Evolutionary conservation across 768 basidiomycete species (phyloP), one percentile per base, ranked within the genome.

Genomic region (Tylopilus intermedius): DNA sequence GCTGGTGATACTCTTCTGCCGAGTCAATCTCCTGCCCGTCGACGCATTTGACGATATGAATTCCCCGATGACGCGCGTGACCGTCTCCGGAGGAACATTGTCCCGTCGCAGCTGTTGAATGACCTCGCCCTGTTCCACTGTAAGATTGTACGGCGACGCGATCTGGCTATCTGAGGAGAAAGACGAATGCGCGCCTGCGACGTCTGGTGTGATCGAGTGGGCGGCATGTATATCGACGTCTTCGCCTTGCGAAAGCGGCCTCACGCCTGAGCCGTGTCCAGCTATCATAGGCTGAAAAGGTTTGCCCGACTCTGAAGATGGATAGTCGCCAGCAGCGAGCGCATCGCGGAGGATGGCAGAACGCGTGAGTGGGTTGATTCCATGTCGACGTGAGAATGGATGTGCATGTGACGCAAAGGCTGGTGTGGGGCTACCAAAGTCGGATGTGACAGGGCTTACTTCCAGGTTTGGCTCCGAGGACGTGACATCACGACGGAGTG

Each of bases 281-380:
- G 58, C 54, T 30, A n/a, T 35, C 26, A 22, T 38, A 2, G 56
- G 55, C 29, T 22, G 53, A 2, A 41, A 5, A 10, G 53, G 47
- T 42, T 27, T 43, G 11, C 46, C 26, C 5, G 21, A 15, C 3
- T 39, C 22, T 15, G 47, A 14, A 13, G 41, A 26, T 14, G 45
- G 0, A 2, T 41, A 32, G 38, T n/a, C 41, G 22, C 30, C 33
- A 1, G 6, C n/a, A 10, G 50, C 52, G 21, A 46, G 53, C 6
- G 55, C 64, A 11, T 57, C 51, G 53, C 15, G 59, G 59, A 26
- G 15, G 15, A 64, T 54, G 2, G 57, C 46, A 8, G 59, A 46
- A 21, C 61, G 59, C 18, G 9, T 14, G 43, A 38, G 18, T 1
- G 54, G 53, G 9, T 50, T 26, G 9, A 65, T 21, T 18, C 18